Evolutionary conservation across 164 flowering plant genomes (phyloP), one percentile per base, ranked within the genome.

Genomic region (Stephania yunnanensis): DNA sequence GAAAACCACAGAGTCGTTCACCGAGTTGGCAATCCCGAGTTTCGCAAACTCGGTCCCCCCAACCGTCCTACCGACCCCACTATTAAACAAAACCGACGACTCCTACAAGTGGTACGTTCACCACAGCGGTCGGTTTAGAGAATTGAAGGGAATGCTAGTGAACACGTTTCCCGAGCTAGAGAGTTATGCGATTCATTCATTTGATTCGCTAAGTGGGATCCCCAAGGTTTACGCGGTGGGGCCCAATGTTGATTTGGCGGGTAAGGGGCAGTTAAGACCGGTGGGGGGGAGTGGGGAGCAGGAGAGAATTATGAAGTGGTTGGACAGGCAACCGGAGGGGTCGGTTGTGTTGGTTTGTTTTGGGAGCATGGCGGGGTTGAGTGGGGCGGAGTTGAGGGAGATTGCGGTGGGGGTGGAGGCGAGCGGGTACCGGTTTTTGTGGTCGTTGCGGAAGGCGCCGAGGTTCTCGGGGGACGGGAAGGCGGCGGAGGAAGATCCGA

Each of bases 341-440:
- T 82, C 84, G 6, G 88, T 86, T 20, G 77, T 86, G 31, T 81
- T 80, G 71, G 48, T 86, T 9, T 86, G 88, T 78, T 86, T 86
- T 44, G 88, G 85, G 17, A 86, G 80, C 73, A 63, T 31, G 69
- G 86, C 85, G 1, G 29, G 73, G 15, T 82, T 84, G 5, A 46
- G 25, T 5, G 78, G 10, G 25, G 63, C 25, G 0, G 84, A 86
- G 45, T 80, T 81, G 50, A 74, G 64, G 50, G 85, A 86, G 76
- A 82, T 86, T 3, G 85, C 87, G 0, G 1, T 4, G 11, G 88
- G 82, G 19, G 65, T 85, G 7, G 88, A 85, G 73, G 25, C 30
- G 10, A 77, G 82, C 31, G 80, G 80, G 11, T 63, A 75, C 36
- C 48, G 84, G 19, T 85, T 85, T 79, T 73, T 84, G 72, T 85